Conservation (phyloP, 495 filamentous ascomycete genomes). For the Penicillium pulvis region DNA sequence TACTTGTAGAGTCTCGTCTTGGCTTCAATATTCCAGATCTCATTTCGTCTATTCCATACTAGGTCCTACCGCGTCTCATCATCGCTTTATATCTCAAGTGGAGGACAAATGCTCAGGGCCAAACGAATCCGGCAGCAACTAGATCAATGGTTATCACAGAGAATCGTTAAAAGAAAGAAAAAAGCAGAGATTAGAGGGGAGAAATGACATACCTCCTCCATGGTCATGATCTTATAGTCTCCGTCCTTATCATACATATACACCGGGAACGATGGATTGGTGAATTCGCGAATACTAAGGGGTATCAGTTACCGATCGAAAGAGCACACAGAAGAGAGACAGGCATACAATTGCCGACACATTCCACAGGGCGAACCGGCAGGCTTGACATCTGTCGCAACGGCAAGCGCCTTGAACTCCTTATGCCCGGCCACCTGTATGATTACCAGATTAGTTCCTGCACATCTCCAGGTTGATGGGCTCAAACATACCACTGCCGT, state of each 20-base stretch:
- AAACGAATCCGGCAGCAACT: slow-evolving; percentile 75
- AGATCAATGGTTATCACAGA: slow-evolving; percentile 13
- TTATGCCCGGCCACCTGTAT: slow-evolving; percentile 58
- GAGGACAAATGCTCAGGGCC: slow-evolving; percentile 57
- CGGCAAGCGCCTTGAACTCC: slow-evolving; percentile 79
- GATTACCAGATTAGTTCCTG: neutral
- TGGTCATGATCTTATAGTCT: slow-evolving; percentile 66
- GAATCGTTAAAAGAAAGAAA: neutral
- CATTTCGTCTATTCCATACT: slow-evolving; percentile 7
- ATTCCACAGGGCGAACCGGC: slow-evolving; percentile 76
- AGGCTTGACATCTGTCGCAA: slow-evolving; percentile 76
- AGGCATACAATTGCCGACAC: slow-evolving; percentile 52
- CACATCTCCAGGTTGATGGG: neutral
- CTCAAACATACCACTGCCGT: slow-evolving; percentile 65
- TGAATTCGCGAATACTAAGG: slow-evolving; percentile 77
- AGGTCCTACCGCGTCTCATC: neutral
- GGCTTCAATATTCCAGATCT: neutral
- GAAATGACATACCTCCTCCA: slow-evolving; percentile 63
- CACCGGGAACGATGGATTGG: slow-evolving; percentile 65
- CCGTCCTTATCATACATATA: slow-evolving; percentile 87
- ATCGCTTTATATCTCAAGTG: neutral
- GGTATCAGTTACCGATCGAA: neutral
- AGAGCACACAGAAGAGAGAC: neutral
- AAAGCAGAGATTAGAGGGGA: neutral
- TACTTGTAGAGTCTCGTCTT: neutral